A percentile compares a stretch with the other conserved stretches of the same genome.
Evolutionary conservation across 2,329 filamentous ascomycete genomes (phyloP).

Genomic region (Diaporthe batatas): DNA sequence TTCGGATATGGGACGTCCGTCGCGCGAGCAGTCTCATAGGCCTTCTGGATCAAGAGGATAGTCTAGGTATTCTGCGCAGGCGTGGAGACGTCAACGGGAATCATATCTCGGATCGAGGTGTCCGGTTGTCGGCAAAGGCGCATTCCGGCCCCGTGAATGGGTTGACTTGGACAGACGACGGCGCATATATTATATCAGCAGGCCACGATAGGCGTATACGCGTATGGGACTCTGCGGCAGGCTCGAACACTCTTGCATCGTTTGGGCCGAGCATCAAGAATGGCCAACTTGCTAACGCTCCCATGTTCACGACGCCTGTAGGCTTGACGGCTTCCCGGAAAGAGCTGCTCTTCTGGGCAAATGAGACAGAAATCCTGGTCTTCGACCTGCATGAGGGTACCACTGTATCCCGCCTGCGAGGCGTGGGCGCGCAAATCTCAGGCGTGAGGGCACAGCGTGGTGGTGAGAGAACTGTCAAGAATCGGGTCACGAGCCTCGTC

Average conservation of each 20-base stretch:
- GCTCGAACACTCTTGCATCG: conserved; percentile 88
- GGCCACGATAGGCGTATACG: conserved; percentile 88
- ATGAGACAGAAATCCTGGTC: conserved; percentile 82
- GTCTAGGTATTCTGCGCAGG: conserved; percentile 71
- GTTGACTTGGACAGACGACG: conserved; percentile 86
- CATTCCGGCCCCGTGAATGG: conserved; percentile 89
- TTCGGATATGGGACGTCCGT: conserved; percentile 89
- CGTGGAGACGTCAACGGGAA: conserved; percentile 47
- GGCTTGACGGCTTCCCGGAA: conserved; percentile 67
- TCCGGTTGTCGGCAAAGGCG: conserved; percentile 71
- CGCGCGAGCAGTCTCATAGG: conserved; percentile 82
- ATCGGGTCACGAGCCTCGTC: conserved; percentile 79
- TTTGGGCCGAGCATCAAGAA: conserved; percentile 90
- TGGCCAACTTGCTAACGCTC: conserved; percentile 70
- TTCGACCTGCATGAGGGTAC: conserved; percentile 84
- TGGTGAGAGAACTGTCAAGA: conserved; percentile 70
- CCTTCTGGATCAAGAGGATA: conserved; percentile 86
- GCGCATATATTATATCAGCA: conserved; percentile 80
- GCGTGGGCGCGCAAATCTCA: conserved; percentile 68
- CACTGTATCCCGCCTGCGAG: conserved; percentile 77
- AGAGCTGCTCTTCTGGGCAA: conserved; percentile 84
- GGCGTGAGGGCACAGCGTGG: conserved; percentile 60
- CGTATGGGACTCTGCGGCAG: conserved; percentile 86
- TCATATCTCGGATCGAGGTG: conserved; percentile 50
- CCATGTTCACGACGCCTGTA: conserved; percentile 74